Conservation (phyloP, 129 eudicot genomes). For the Scalesia atractyloides region DNA sequence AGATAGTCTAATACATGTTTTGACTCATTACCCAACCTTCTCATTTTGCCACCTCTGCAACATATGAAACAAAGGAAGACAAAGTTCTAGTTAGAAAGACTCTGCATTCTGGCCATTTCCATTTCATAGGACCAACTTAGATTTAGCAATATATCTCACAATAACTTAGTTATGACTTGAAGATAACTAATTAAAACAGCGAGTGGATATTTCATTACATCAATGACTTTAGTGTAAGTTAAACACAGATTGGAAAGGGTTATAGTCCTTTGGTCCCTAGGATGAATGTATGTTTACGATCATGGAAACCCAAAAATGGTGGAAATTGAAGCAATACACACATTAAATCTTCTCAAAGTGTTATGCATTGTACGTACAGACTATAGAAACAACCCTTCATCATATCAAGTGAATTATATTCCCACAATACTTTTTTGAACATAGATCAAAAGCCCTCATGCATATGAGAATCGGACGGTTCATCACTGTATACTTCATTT, state of each 20-base stretch:
- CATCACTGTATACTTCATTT: not conserved
- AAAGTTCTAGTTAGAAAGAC: too few species aligned
- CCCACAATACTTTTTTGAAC: not conserved
- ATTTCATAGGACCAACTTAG: not conserved
- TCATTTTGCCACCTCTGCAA: too few species aligned
- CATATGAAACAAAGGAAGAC: too few species aligned
- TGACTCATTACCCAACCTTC: too few species aligned
- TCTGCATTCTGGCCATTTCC: not conserved
- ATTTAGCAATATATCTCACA: not conserved
- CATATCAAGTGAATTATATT: not conserved
- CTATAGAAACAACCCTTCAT: slow-evolving; percentile 8
- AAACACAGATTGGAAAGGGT: not conserved
- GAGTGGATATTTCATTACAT: slow-evolving; percentile 1
- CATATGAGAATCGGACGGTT: not conserved
- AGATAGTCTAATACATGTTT: too few species aligned
- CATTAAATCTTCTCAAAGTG: not conserved
- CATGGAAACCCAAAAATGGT: not conserved
- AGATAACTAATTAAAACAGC: not conserved
- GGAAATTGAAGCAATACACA: not conserved
- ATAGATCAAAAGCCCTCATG: not conserved
- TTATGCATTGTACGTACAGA: not conserved
- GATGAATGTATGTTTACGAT: not conserved
- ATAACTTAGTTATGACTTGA: not conserved
- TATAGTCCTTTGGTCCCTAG: not conserved
- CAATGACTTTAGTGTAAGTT: not conserved